Base-by-base conservation (phyloP, 176 grass and related monocot species). In the Triticum urartu region DNA sequence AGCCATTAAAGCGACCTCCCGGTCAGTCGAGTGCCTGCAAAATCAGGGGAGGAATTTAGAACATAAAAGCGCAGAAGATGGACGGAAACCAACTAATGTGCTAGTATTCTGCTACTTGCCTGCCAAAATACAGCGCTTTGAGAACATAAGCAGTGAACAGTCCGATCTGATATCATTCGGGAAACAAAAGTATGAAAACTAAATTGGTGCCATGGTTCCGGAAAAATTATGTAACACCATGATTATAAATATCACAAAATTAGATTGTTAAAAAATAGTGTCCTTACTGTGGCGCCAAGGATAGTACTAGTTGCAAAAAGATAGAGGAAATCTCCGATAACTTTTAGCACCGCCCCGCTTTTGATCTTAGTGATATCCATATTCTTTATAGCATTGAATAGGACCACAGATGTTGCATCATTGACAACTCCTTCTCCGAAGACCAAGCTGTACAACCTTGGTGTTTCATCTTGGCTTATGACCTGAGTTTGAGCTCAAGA, bases 371-470 rank as follows among this genome's bases (percentile, higher is more conserved):
- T 89, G 43, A 95, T 68, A 82, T 95, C 82, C 61, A 94, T 62
- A 40, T 94, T 94, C 84, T 95, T 90, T 80, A 98, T 94, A 38
- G 90, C 90, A 52, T 98, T 98, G 81, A 94, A 98, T 86, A 98
- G 88, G 24, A 98, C 96, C 64, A 98, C 82, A 42, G 93, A 64
- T 22, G 93, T 95, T 83, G 96, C 96, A 82, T 95, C 96, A 75
- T 95, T 95, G 24, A 98, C 84, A 1, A 98, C 93, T 45, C 96
- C 96, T 94, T 98, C 96, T 56, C 93, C 96, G 80, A 95, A 98
- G 67, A 98, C 96, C 79, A 98, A 86, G 83, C 96, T 98, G 89
- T 98, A 94, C 50, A 98, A 66, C 68, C 91, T 91, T 26, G 96
- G 93, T 22, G 88, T 98, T 71, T 98, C 93, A 36, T 95, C 93